A percentile compares a stretch with the other conserved stretches of the same genome.
Evolutionary conservation across 345 rosid genomes (phyloP).

Genomic region (Noccaea caerulescens): DNA sequence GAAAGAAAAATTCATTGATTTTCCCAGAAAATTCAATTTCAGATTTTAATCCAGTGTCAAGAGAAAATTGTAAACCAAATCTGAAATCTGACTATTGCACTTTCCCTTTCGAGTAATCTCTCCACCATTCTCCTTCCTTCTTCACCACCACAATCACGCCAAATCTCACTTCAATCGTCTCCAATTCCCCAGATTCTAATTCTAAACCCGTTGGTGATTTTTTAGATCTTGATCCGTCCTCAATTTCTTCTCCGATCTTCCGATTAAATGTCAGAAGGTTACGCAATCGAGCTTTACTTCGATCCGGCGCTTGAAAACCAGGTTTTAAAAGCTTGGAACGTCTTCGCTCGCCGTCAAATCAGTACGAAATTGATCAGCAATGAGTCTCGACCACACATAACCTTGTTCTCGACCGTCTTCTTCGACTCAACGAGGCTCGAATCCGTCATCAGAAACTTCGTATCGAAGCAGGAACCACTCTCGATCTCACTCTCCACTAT

Average conservation of each 20-base stretch:
- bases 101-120: neutral
- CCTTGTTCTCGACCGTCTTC: slow-evolving; percentile 62
- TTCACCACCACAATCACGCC: neutral
- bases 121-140: neutral
- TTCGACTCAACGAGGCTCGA: slow-evolving; percentile 71
- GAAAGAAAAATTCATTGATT: neutral
- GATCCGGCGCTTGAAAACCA: slow-evolving; percentile 96
- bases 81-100: slow-evolving; percentile 3
- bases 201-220: neutral
- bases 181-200: slow-evolving; percentile 5
- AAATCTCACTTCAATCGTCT: neutral
- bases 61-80: neutral
- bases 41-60: too few species aligned
- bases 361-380: slow-evolving; percentile 89
- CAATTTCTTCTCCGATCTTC: slow-evolving; percentile 15
- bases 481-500: slow-evolving; percentile 66
- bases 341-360: slow-evolving; percentile 93
- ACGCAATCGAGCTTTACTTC: slow-evolving; percentile 90
- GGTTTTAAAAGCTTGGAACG: slow-evolving; percentile 93
- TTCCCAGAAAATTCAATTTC: neutral
- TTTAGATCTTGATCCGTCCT: neutral
- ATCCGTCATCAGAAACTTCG: slow-evolving; percentile 55
- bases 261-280: slow-evolving; percentile 65
- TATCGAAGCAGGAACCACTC: slow-evolving; percentile 75
- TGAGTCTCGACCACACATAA: slow-evolving; percentile 91